phyloP scores from a whole-genome alignment of 352 stramenopile species.

The Phytophthora ohioensis region DNA sequence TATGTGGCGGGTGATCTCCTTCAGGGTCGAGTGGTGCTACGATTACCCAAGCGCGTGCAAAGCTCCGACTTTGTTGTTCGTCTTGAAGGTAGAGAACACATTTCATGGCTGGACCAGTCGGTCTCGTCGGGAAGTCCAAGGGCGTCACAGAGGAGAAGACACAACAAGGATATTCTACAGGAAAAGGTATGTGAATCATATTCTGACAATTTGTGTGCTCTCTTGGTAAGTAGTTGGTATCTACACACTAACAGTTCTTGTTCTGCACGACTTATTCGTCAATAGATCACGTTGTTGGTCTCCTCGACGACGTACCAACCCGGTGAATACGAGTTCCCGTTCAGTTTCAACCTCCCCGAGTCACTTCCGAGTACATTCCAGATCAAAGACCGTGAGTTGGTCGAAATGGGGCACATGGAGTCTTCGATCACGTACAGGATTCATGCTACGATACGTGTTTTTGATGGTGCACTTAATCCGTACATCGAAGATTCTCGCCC shows the following conservation, averaged over 20 bases:
- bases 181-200: neutral
- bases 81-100: slow-evolving; percentile 20
- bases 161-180: slow-evolving; percentile 13
- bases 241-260: too few species aligned
- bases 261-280: neutral
- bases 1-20: slow-evolving; percentile 19
- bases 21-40: slow-evolving; percentile 11
- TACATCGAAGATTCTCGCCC: slow-evolving; percentile 15
- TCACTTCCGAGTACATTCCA: slow-evolving; percentile 6
- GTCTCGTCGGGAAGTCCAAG: neutral
- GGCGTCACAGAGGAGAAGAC: slow-evolving; percentile 2
- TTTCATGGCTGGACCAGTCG: slow-evolving; percentile 27
- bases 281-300: slow-evolving; percentile 10
- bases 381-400: neutral
- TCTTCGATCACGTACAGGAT: slow-evolving; percentile 23
- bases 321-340: slow-evolving; percentile 20
- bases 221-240: too few species aligned
- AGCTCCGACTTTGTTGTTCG: slow-evolving; percentile 22
- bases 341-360: slow-evolving; percentile 15
- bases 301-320: neutral
- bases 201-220: neutral
- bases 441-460: neutral
- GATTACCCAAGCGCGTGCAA: slow-evolving; percentile 4
- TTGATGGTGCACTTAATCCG: slow-evolving; percentile 1
- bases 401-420: slow-evolving; percentile 21